Conservation (phyloP, 768 basidiomycete genomes). For the Russula foetens region DNA sequence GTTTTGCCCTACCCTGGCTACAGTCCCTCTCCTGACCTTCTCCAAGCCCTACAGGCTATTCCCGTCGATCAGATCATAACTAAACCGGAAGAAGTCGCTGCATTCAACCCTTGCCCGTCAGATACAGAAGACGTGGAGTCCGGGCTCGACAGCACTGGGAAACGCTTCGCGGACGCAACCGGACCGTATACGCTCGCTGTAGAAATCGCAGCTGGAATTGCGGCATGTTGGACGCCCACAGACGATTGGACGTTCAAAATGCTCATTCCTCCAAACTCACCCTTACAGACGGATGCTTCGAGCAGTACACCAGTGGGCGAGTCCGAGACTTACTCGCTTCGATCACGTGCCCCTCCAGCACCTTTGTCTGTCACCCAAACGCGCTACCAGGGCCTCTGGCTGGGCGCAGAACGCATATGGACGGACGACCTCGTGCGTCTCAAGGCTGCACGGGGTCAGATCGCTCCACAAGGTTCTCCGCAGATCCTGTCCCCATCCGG, state of each 20-base stretch:
- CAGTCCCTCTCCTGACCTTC: conserved; percentile 43
- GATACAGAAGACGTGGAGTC: background rate
- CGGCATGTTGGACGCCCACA: conserved; percentile 60
- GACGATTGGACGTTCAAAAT: conserved; percentile 65
- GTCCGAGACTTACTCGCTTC: background rate
- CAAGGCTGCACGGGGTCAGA: conserved; percentile 54
- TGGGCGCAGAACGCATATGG: conserved; percentile 88
- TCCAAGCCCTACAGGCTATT: conserved; percentile 34
- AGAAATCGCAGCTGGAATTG: conserved; percentile 58
- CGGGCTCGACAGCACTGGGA: conserved; percentile 12
- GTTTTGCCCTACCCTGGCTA: conserved; percentile 74
- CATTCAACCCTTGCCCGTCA: conserved; percentile 46
- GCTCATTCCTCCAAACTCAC: conserved; percentile 27
- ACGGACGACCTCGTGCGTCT: conserved; percentile 75
- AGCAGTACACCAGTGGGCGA: background rate
- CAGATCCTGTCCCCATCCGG: conserved; percentile 56
- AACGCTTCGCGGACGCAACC: conserved; percentile 43
- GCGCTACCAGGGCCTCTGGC: conserved; percentile 78
- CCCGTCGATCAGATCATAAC: conserved; percentile 20
- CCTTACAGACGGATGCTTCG: background rate
- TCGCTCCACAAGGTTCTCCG: conserved; percentile 58
- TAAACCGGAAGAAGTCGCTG: conserved; percentile 28
- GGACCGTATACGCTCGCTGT: conserved; percentile 63
- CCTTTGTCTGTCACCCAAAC: conserved; percentile 34
- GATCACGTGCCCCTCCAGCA: background rate